Evolutionary conservation across 106 monocot genomes (phyloP), one percentile per base, ranked within the genome.

Genomic region (Acanthochlamys bracteata): DNA sequence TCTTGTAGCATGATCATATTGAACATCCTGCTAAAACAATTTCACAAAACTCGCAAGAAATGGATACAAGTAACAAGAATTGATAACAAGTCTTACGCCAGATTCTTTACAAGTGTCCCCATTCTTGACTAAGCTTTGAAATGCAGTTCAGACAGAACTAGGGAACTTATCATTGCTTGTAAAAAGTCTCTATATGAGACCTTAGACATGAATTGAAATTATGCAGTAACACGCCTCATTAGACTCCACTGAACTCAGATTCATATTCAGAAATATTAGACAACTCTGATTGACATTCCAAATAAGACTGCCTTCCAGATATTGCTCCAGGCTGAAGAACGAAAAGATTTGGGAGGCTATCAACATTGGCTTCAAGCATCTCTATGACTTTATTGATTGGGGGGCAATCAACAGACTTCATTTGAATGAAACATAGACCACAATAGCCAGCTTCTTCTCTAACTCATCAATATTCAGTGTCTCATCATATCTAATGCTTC

Each of bases 401-500:
- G 4, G 74, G 74, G 3, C 69, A 73, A 58, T 64, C 58, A 17
- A 7, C 4, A 0, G 74, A 42, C 26, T 42, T 69, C 70, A 66
- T 67, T 49, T 74, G 79, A 53, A 80, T 80, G 42, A 70, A 75
- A 69, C 74, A 74, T 19, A 80, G 40, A 25, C 74, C 3, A 79
- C 63, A 7, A 79, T 25, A 16, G 53, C 56, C 9, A 74, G 39
- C 73, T 74, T 79, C 42, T 25, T 74, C 42, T 65, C 73, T 16
- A 59, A 6, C 24, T 64, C 65, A 19, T 64, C 39, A 21, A 72
- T 65, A 3, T 71, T 65, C 21, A 42, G 16, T n/a, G 14, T 15
- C 25, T 26, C 24, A 10, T 24, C 10, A 65, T 42, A 19, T 63
- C 64, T 40, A 0, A 49, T 11, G 20, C 15, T 60, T 65, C 53